Conservation (phyloP, 495 filamentous ascomycete genomes). For the Rhizodiscina lignyota region DNA sequence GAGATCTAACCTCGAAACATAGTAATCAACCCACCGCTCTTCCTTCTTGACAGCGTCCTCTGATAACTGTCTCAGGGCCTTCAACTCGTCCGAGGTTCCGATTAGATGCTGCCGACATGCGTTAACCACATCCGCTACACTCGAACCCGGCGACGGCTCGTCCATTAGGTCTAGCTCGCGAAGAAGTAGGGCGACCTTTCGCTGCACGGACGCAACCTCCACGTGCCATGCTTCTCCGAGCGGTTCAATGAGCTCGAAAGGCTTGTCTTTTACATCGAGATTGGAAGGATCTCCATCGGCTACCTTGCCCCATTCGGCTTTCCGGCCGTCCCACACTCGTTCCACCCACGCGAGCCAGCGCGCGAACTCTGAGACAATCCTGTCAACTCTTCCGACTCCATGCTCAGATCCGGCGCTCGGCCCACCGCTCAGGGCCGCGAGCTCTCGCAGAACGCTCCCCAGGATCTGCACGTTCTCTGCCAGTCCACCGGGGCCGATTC, state of each 20-base stretch:
- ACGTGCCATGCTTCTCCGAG: constrained; percentile 10
- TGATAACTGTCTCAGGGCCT: too few species aligned
- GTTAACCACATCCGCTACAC: too few species aligned
- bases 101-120: too few species aligned
- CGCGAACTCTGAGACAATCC: constrained; percentile 32
- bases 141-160: constrained; percentile 8
- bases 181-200: constrained; percentile 7
- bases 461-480: constrained; percentile 34
- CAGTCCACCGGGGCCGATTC: too few species aligned
- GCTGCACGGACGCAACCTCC: constrained; percentile 9
- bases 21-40: too few species aligned
- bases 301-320: too few species aligned
- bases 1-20: too few species aligned
- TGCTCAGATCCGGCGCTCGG: too few species aligned
- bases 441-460: constrained; percentile 30
- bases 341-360: constrained; percentile 29
- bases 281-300: too few species aligned
- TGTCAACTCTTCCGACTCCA: constrained; percentile 33
- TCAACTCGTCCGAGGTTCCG: too few species aligned
- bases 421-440: constrained; percentile 32
- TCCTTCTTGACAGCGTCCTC: too few species aligned
- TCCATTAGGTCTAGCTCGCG: constrained; percentile 10
- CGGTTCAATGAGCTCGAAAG: constrained; percentile 6
- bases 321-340: constrained; percentile 22
- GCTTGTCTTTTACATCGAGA: neutral